A percentile compares a stretch with the other conserved stretches of the same genome.
Evolutionary conservation across 306 rosid genomes (phyloP).

Genomic region (Cercis canadensis): DNA sequence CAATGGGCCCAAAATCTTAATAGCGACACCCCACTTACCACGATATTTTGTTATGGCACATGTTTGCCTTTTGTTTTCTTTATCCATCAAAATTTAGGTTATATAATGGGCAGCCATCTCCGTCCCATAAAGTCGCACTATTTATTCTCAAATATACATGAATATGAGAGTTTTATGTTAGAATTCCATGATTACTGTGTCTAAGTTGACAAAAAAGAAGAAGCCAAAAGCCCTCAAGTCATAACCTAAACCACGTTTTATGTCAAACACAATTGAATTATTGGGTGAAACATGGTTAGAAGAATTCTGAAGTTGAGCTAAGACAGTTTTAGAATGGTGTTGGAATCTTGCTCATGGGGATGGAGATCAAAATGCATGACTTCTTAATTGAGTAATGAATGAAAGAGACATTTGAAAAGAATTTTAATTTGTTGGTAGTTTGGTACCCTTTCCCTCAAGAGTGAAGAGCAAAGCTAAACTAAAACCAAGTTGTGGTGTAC

Average conservation of each 20-base stretch:
- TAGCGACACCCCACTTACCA: not conserved
- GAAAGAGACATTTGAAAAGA: slow-evolving; percentile 17
- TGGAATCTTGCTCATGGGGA: slow-evolving; percentile 45
- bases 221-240: too few relatives aligned
- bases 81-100: not conserved
- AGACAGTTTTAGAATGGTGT: slow-evolving; percentile 45
- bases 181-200: too few relatives aligned
- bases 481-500: slow-evolving; percentile 47
- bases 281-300: slow-evolving; percentile 16
- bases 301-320: slow-evolving; percentile 24
- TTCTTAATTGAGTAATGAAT: slow-evolving; percentile 44
- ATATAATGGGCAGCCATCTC: too few relatives aligned
- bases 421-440: too few relatives aligned
- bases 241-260: not conserved
- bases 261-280: not conserved
- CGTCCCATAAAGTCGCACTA: too few relatives aligned
- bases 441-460: not conserved
- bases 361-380: slow-evolving; percentile 36
- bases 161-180: too few relatives aligned
- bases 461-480: slow-evolving; percentile 36
- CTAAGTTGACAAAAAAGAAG: too few relatives aligned
- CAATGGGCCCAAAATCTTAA: slow-evolving; percentile 15
- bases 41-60: slow-evolving; percentile 17
- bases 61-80: slow-evolving; percentile 6
- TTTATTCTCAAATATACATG: too few relatives aligned